Base-by-base conservation (phyloP, 2,329 filamentous ascomycete species). In the Chaetomium sp. region DNA sequence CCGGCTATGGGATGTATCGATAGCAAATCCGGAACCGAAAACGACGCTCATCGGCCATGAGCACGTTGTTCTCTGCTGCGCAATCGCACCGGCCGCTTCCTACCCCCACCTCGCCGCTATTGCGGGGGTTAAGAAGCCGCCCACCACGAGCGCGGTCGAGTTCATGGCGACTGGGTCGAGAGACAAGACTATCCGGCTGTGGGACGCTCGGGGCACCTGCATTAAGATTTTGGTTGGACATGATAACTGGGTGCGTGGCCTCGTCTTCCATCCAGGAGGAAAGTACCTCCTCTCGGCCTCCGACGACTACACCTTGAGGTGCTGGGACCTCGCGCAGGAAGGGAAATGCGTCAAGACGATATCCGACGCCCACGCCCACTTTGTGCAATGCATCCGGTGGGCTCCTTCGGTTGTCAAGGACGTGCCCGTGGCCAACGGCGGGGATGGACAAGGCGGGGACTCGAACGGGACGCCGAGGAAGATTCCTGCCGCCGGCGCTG, bases 281-380 rank as follows among this genome's bases (percentile, higher is more conserved):
- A 96, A 94, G 77, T 97, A 95, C 73, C 83, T 98, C 1, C 79
- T 98, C 6, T 93, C 90, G 7, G 91, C 90, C 23, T 86, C 90
- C 19, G 94, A 98, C 75, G 94, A 98, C 79, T 96, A 95, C 80
- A 93, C 92, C 4, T 83, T 98, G 65, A 85, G 93, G 62, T 97
- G 93, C 80, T 98, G 94, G 94, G 94, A 98, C 79, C 80, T 98
- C 29, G 85, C 85, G 29, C 94, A 98, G 75, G 93, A 96, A 75
- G 92, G 91, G 50, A 93, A 93, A 73, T 94, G 92, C 72, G 92
- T 97, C 70, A 94, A 94, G 77, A 88, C 87, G 0, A 80, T 98
- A 19, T 82, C 84, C 45, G 91, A 92, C 68, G 88, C 87, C 0
- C 93, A 96, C 74, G 87, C 85, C 4, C 92, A 93, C 74, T 97